Base-by-base conservation (phyloP, 257 asterid genomes). In the Anisodus tanguticus region DNA sequence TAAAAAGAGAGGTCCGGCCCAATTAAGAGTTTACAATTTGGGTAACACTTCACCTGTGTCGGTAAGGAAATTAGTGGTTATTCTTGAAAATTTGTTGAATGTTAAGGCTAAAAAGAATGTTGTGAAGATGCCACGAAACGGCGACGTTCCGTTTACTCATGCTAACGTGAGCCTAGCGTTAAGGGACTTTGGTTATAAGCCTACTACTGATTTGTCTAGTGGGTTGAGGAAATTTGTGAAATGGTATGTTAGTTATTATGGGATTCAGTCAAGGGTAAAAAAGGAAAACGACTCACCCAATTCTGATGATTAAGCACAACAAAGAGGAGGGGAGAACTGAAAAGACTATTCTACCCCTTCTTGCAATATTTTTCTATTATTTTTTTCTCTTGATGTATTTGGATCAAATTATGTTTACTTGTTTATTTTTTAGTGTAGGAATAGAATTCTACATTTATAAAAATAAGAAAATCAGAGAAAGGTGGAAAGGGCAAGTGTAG, bases 101-200 rank as follows among this genome's bases (percentile, higher is more conserved):
- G 82, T 88, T 43, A 95, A 91, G 90, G 98, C 99, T 5, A 93
- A 92, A 89, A 92, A 90, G 90, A 91, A 89, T 76, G 95, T 92
- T 26, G 79, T 93, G 17, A 95, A 87, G 86, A 95, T 95, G 99
- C 99, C 99, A 0, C 70, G 95, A 87, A 95, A 95, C 92, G 99
- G 99, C 58, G 99, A 95, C 95, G 99, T 95, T 70, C 98, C 99
- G 16, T 95, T 47, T 85, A 95, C 99, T 0, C 99, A 95, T 66
- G 99, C 99, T 68, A 94, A 95, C 85, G 98, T 95, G 84, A 95
- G 97, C 93, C 88, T 70, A 86, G 99, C 99, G 62, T 89, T 86
- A 22, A 90, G 59, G 84, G 98, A 95, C 82, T 94, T 95, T 86
- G 96, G 95, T 12, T 95, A 95, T 90, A 93, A 90, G 86, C 98